Conservation (phyloP, 1,284 basidiomycete species). For the Gomphus bonarii region DNA sequence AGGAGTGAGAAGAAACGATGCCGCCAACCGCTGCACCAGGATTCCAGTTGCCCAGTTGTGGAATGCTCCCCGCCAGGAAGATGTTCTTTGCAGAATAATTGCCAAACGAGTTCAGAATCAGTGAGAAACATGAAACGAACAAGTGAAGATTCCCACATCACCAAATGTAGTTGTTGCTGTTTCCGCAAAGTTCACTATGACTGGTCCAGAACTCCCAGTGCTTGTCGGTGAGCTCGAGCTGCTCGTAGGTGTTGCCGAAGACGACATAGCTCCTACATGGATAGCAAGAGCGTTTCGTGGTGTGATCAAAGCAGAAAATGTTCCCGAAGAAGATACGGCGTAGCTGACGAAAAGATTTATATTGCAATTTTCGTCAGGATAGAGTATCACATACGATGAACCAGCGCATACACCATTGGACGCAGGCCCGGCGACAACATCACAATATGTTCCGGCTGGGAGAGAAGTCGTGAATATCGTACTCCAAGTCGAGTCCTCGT, state of each 20-base stretch:
- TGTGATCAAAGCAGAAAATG: constrained; percentile 40
- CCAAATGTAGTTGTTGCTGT: constrained; percentile 45
- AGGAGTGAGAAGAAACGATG: no score
- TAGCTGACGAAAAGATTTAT: constrained; percentile 25
- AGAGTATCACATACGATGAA: constrained; percentile 28
- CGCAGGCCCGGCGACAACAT: constrained; percentile 42
- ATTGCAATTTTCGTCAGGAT: not conserved
- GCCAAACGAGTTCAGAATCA: no score
- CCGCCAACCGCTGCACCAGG: constrained; percentile 31
- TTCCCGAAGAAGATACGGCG: constrained; percentile 37
- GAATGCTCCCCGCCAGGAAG: constrained; percentile 44
- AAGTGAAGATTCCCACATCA: constrained; percentile 29
- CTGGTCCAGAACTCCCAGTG: constrained; percentile 15
- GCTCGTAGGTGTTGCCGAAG: constrained; percentile 10
- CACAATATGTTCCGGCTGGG: constrained; percentile 49
- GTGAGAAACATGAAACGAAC: not conserved
- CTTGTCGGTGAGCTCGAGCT: constrained; percentile 10
- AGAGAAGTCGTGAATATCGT: constrained; percentile 45
- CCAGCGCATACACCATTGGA: constrained; percentile 36
- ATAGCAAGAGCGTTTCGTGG: constrained; percentile 49
- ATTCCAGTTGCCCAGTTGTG: constrained; percentile 43
- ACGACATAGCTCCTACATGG: constrained; percentile 33
- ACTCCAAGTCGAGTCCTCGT: constrained; percentile 43
- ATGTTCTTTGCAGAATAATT: constrained; percentile 33
- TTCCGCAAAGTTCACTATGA: constrained; percentile 40